Base-by-base conservation (phyloP, 257 asterid genomes). In the Ehretia macrophylla region DNA sequence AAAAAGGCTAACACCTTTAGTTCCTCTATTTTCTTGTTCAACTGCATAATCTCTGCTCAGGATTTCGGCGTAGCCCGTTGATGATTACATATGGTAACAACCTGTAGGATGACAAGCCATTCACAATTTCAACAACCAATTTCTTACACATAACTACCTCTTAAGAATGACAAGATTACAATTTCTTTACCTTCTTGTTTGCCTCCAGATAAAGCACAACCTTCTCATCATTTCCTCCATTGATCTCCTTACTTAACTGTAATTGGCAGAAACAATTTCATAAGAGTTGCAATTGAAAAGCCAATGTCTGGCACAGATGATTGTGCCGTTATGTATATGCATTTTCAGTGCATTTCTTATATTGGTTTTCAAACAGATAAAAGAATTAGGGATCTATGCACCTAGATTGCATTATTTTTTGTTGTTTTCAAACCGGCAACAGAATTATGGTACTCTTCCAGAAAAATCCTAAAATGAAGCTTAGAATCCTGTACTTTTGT, bases 1-100 rank as follows among this genome's bases (percentile, higher is more conserved):
- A 6, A 27, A 27, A 27, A 27, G 35, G 6, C 35, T 27, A 27
- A 27, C 75, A 93, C 99, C 97, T 85, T 89, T 22, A 80, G 65
- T 71, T 89, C 99, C 8, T 85, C 88, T 64, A 93, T 86, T 83
- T 89, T 93, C 65, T 81, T 91, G 70, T 89, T 45, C 88, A 93
- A 71, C 51, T 83, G 83, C 14, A 60, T 42, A 85, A 89, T 93
- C 75, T 89, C 97, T 56, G 91, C 79, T 81, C 72, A 74, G 61
- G 94, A 58, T 83, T 93, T 93, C 12, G 97, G 86, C 39, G 75
- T 97, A 18, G 86, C 67, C 59, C 97, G 95, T 67, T 93, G 97
- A 74, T 93, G 99, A 80, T 93, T 93, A 78, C 99, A 93, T 72
- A 93, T 86, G 64, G 86, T 83, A 59, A 97, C 99, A 77, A 93